phyloP scores from a whole-genome alignment of 768 basidiomycete species.

The Rhodotorula sphaerocarpa region DNA sequence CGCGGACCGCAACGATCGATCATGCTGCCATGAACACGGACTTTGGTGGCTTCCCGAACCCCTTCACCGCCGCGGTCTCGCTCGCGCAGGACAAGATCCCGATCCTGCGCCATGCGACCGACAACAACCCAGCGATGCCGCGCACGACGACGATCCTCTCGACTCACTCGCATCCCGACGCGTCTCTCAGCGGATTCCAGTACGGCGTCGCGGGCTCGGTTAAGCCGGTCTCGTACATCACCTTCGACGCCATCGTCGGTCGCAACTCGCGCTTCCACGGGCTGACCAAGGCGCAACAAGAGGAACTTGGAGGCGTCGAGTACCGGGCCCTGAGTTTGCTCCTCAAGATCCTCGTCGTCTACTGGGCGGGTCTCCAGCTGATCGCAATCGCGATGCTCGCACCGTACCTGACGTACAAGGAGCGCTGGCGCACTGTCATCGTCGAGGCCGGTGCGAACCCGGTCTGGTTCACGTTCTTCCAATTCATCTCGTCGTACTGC shows the following conservation, averaged over 20 bases:
- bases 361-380: constrained; percentile 65
- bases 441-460: constrained; percentile 45
- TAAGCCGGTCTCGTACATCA: constrained; percentile 63
- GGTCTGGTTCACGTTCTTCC: constrained; percentile 41
- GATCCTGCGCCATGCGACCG: constrained; percentile 52
- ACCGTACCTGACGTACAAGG: constrained; percentile 57
- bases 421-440: not conserved
- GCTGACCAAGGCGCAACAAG: constrained; percentile 69
- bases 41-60: constrained; percentile 45
- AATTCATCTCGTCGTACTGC: constrained; percentile 44
- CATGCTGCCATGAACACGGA: constrained; percentile 11
- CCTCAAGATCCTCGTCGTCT: constrained; percentile 44
- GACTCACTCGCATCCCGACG: constrained; percentile 34
- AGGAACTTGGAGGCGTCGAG: constrained; percentile 91
- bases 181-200: not conserved
- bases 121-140: constrained; percentile 67
- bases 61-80: constrained; percentile 44
- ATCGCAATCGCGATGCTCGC: constrained; percentile 64
- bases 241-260: constrained; percentile 58
- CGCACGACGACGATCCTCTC: constrained; percentile 52
- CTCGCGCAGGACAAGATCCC: constrained; percentile 60
- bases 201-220: constrained; percentile 43
- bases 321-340: constrained; percentile 51
- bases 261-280: constrained; percentile 44
- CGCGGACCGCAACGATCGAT: constrained; percentile 13